phyloP scores from a whole-genome alignment of 2,329 filamentous ascomycete genomes.

The Geosmithia putterillii region DNA sequence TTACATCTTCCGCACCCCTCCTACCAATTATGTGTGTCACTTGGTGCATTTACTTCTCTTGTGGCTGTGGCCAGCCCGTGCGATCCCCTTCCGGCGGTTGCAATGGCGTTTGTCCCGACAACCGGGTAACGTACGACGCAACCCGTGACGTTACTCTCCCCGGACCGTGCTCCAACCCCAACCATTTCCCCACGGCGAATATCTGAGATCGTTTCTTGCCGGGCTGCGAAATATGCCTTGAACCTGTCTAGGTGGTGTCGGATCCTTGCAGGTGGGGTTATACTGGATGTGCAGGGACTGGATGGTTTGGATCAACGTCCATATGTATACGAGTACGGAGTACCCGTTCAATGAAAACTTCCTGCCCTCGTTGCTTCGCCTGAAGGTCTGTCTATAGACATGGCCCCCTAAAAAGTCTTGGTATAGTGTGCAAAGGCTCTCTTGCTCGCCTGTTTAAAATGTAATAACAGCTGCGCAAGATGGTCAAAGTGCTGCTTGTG shows the following conservation, averaged over 20 bases:
- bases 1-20: not conserved
- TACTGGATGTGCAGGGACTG: too few relatives aligned
- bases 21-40: not conserved
- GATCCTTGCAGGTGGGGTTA: too few relatives aligned
- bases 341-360: too few relatives aligned
- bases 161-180: too few relatives aligned
- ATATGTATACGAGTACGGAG: too few relatives aligned
- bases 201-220: too few relatives aligned
- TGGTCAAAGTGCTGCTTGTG: not conserved
- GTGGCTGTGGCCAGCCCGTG: not conserved
- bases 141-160: too few relatives aligned
- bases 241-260: too few relatives aligned
- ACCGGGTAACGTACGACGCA: not conserved
- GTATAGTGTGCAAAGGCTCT: not conserved
- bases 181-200: too few relatives aligned
- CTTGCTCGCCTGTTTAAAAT: not conserved
- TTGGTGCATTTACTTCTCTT: not conserved
- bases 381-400: not conserved
- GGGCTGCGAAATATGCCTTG: too few relatives aligned
- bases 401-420: not conserved
- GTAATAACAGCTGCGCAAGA: not conserved
- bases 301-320: too few relatives aligned
- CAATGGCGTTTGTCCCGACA: not conserved
- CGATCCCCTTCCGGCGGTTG: not conserved
- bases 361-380: too few relatives aligned